Conservation (phyloP, 148 eudicot species). For the Rhododendron williamsianum region DNA sequence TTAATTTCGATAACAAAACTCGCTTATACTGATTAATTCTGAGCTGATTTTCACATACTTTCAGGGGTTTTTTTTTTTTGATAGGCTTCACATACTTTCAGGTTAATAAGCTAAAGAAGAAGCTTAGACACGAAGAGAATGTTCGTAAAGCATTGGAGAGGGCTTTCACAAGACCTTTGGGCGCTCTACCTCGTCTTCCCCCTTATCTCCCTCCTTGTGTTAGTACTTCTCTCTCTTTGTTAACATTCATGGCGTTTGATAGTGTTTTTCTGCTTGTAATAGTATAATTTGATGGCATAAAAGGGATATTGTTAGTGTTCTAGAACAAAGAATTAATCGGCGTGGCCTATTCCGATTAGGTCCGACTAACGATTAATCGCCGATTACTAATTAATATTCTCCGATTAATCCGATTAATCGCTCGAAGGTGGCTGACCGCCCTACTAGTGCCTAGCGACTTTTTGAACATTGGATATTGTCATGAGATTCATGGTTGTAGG, state of each 20-base stretch:
- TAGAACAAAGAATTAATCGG: no score
- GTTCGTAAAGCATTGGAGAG: conserved; percentile 76
- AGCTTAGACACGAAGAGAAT: conserved; percentile 74
- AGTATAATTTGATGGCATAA: background rate
- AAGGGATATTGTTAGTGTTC: no score
- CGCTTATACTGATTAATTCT: background rate
- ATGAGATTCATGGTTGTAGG: background rate
- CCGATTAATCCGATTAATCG: no score
- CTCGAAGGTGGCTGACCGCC: no score
- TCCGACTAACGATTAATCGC: no score
- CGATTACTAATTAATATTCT: no score
- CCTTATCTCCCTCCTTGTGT: conserved; percentile 75
- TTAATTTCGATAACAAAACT: background rate
- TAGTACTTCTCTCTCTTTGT: conserved; percentile 17
- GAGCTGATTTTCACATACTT: background rate
- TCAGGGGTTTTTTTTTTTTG: conserved; percentile 25
- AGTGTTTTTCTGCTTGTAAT: background rate
- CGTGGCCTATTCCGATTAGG: no score
- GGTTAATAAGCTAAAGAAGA: conserved; percentile 79
- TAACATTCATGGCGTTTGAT: background rate
- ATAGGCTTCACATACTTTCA: conserved; percentile 16
- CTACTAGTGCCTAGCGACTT: no score
- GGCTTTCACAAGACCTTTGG: conserved; percentile 71
- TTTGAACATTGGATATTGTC: background rate
- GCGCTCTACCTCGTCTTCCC: conserved; percentile 80